Evolutionary conservation across 192 early-diverging fungal species (phyloP).

Genomic region (Pilaira anomala): DNA sequence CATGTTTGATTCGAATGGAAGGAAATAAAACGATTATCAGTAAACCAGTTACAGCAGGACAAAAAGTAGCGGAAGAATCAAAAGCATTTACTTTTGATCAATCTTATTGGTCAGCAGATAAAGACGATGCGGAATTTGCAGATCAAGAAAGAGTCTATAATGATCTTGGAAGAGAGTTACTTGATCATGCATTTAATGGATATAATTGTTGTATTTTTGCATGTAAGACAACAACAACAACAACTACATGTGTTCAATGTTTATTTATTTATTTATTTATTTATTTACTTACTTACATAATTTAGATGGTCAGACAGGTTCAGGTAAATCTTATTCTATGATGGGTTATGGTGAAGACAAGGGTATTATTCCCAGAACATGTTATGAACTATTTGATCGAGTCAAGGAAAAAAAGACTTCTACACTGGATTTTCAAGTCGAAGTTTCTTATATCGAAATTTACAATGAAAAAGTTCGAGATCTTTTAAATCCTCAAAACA

Average conservation of each 20-base stretch:
- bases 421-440: conserved; percentile 56
- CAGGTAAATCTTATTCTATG: conserved; percentile 73
- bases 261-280: conserved; percentile 24
- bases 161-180: conserved; percentile 70
- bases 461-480: conserved; percentile 84
- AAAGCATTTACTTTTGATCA: conserved; percentile 83
- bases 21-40: conserved; percentile 66
- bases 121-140: conserved; percentile 57
- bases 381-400: conserved; percentile 71
- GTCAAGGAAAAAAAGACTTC: conserved; percentile 47
- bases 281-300: neutral
- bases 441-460: conserved; percentile 90
- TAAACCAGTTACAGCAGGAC: conserved; percentile 42
- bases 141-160: conserved; percentile 74
- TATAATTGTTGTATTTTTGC: conserved; percentile 95
- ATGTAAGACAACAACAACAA: conserved; percentile 40
- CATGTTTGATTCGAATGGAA: conserved; percentile 66
- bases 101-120: conserved; percentile 84
- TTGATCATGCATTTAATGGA: conserved; percentile 83
- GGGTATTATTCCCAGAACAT: conserved; percentile 85
- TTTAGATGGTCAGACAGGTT: conserved; percentile 76
- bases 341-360: conserved; percentile 72
- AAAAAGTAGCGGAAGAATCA: conserved; percentile 32
- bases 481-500: conserved; percentile 70
- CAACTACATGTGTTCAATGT: too few relatives aligned